phyloP scores from a whole-genome alignment of 768 basidiomycete species.

The Lentinula lateritia region DNA sequence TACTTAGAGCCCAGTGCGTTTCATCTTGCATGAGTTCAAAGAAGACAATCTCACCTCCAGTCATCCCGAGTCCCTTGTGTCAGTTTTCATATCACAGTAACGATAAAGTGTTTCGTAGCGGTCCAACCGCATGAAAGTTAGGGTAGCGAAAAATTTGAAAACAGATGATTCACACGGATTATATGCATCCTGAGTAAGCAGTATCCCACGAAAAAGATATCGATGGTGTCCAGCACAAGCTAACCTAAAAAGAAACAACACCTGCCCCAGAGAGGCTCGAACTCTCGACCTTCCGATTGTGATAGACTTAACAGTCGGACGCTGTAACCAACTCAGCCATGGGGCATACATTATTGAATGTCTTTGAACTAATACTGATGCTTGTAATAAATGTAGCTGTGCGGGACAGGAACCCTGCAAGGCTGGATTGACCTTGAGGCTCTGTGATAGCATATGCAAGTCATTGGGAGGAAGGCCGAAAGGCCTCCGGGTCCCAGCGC shows the following conservation, averaged over 20 bases:
- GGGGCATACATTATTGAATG: constrained; percentile 51
- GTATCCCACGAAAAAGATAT: not conserved
- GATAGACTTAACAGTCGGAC: constrained; percentile 62
- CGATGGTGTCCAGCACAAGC: not conserved
- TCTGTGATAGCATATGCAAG: no score
- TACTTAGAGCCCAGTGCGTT: constrained; percentile 59
- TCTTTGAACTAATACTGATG: no score
- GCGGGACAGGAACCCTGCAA: no score
- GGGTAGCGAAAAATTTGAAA: not conserved
- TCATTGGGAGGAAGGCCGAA: no score
- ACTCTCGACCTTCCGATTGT: constrained; percentile 70
- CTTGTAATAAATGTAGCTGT: no score
- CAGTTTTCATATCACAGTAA: no score
- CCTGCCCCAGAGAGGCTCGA: constrained; percentile 63
- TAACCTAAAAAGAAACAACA: not conserved
- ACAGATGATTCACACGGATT: not conserved
- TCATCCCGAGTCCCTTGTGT: not conserved
- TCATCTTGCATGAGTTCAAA: constrained; percentile 28
- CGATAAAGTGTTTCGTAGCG: no score
- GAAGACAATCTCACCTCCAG: not conserved
- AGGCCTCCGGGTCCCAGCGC: no score
- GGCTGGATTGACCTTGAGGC: no score
- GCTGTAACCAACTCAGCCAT: constrained; percentile 77
- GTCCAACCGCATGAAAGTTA: not conserved
- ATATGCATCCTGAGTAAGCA: not conserved